Base-by-base conservation (phyloP, 1,139 yeast genomes). In the Suhomyces bolitotheri region DNA sequence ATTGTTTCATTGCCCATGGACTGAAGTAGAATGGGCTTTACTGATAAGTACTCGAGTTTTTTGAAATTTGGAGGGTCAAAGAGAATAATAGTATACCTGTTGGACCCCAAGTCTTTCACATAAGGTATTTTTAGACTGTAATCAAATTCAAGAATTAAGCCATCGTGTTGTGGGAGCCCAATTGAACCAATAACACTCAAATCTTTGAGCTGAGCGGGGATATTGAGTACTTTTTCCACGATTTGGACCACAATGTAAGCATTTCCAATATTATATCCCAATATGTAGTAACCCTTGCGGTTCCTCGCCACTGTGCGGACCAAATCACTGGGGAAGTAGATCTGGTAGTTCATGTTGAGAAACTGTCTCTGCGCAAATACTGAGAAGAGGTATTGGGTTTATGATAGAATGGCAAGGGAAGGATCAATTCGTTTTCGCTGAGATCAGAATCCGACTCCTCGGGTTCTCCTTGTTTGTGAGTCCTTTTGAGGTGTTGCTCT, bases 11-110 rank as follows among this genome's bases (percentile, higher is more conserved):
- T 25, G 44, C 66, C 56, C 41, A 53, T 69, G 2, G 83, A 71
- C 44, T 83, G 89, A 33, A 83, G 71, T 22, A 77, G 68, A 25
- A 83, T 84, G 0, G 97, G 96, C 16, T 72, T 66, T 4, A 85
- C 60, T 0, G 97, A 82, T 47, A 80, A 84, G 56, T 85, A 88
- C 50, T 90, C 96, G 71, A 92, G 73, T 42, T 78, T 74, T 27
- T 70, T 69, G 16, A 85, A 79, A 33, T 77, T 74, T 0, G 97
- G 97, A 1, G 95, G 86, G 22, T 77, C 76, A 56, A 80, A 90
- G 12, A 75, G 49, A 2, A 90, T 66, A 1, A 87, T 53, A 19
- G 68, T 68, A 29, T 61, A 53, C 14, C 26, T 23, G 21, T 30
- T 21, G 14, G 29, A 14, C 5, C 22, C 8, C 16, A 16, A 15